Base-by-base conservation (phyloP, 768 basidiomycete species). In the Clavulina sp. region DNA sequence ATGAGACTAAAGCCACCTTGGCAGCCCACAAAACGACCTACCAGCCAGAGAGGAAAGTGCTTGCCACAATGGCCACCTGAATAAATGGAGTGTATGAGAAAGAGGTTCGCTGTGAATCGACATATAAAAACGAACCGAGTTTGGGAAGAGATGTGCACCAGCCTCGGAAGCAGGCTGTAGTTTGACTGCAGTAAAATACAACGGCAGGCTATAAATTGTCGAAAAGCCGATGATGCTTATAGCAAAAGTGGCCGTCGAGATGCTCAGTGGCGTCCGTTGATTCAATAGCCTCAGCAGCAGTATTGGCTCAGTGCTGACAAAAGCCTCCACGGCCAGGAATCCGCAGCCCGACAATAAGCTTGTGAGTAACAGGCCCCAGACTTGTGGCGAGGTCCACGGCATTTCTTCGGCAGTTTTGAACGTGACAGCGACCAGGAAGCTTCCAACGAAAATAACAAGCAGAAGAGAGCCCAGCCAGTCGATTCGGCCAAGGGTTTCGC, bases 31-130 rank as follows among this genome's bases (percentile, higher is more conserved):
- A n/a, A n/a, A n/a, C 58, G 53, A 67, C 74, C 58, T 63, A 83
- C 79, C 81, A 92, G 59, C 93, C 93, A 38, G 87, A 86, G 48
- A 81, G 70, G 31, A 99, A 73, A 56, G 87, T 92, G 23, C 93
- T 95, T 0, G 72, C 68, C 2, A 88, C 82, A 50, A 95, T 73
- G 47, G 84, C 80, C 55, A 84, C 66, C 83, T 89, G 61, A 1
- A 9, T 23, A 24, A n/a, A 26, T 9, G 9, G 23, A 18, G 13
- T 9, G 23, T 9, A 23, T 38, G 21, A 13, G 13, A 38, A 23
- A 9, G 21, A 53, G 28, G 13, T 24, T n/a, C 58, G 55, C 52
- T 56, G 52, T 50, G 58, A 52, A 50, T 57, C 6, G 28, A 13
- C 28, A 51, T 52, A 36, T 36, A 32, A n/a, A 58, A 3, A 47